A percentile compares a stretch with the other conserved stretches of the same genome.
phyloP scores from a whole-genome alignment of 306 rosid genomes.

The Castanopsis chinensis region DNA sequence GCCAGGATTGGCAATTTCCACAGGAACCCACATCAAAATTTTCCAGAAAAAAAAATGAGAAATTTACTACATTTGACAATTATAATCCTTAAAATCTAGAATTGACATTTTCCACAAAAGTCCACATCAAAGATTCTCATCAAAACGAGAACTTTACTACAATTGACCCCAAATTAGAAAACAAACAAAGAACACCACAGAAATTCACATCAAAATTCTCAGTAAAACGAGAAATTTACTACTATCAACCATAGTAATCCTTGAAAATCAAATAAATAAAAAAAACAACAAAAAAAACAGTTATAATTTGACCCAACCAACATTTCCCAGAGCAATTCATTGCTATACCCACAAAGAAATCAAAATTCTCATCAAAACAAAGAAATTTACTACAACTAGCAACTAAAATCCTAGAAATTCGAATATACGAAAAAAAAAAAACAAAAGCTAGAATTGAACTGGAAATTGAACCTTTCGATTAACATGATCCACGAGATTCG shows the following conservation, averaged over 20 bases:
- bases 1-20: too few species aligned
- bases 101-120: neutral
- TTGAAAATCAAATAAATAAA: neutral
- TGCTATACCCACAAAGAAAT: too few species aligned
- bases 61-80: neutral
- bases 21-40: neutral
- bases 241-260: too few species aligned
- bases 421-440: neutral
- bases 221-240: too few species aligned
- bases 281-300: neutral
- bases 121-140: too few species aligned
- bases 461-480: conserved; percentile 56
- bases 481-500: conserved; percentile 31
- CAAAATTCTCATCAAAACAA: too few species aligned
- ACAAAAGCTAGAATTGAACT: neutral
- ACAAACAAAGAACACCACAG: too few species aligned
- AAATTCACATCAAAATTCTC: too few species aligned
- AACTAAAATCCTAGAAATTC: too few species aligned
- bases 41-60: neutral
- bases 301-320: neutral
- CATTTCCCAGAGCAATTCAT: neutral
- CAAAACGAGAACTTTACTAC: too few species aligned
- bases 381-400: neutral
- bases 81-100: too few species aligned
- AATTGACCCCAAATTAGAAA: too few species aligned